These are phyloP conservation scores for Peronospora tabacina DNA, from an alignment of 352 stramenopile genomes.

Conservation along the genomic window DNA sequence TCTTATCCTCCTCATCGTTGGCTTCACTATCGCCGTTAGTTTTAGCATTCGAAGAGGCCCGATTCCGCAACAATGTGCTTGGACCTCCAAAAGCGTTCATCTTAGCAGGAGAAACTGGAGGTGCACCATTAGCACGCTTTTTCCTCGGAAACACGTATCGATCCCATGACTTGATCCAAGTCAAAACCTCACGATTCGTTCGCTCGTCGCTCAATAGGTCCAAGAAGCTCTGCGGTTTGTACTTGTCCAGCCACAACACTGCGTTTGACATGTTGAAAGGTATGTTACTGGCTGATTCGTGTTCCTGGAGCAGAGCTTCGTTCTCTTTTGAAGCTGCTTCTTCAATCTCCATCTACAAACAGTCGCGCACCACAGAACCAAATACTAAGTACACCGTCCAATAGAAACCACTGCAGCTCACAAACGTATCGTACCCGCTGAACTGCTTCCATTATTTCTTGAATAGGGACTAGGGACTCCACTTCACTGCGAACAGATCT, in stretches of 20 bases:
- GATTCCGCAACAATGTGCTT: constrained; percentile 14
- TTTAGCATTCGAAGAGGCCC: constrained; percentile 2
- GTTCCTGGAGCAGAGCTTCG: constrained; percentile 10
- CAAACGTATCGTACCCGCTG: constrained; percentile 28
- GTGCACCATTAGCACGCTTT: constrained; percentile 22
- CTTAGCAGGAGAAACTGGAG: constrained; percentile 11
- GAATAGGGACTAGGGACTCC: constrained; percentile 43
- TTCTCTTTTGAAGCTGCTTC: constrained; percentile 36
- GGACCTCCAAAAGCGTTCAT: constrained; percentile 3
- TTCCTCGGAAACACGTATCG: constrained; percentile 89
- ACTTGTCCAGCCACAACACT: constrained; percentile 95
- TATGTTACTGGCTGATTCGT: constrained; percentile 1
- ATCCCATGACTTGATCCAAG: constrained; percentile 94
- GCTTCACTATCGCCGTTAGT: constrained; percentile 3
- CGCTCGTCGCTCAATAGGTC: constrained; percentile 94
- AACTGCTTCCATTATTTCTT: constrained; percentile 48
- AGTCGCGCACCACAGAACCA: background rate
- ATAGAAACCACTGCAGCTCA: too few relatives aligned
- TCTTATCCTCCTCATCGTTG: constrained; percentile 45
- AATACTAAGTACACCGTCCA: background rate
- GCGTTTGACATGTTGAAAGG: constrained; percentile 10
- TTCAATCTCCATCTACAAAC: constrained; percentile 57
- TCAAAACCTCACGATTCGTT: constrained; percentile 94
- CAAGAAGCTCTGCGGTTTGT: constrained; percentile 90
- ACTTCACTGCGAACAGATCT: constrained; percentile 11